Evolutionary conservation across 805 yeast species (phyloP), one percentile per base, ranked within the genome.

Genomic region (Wickerhamiella siamensis): DNA sequence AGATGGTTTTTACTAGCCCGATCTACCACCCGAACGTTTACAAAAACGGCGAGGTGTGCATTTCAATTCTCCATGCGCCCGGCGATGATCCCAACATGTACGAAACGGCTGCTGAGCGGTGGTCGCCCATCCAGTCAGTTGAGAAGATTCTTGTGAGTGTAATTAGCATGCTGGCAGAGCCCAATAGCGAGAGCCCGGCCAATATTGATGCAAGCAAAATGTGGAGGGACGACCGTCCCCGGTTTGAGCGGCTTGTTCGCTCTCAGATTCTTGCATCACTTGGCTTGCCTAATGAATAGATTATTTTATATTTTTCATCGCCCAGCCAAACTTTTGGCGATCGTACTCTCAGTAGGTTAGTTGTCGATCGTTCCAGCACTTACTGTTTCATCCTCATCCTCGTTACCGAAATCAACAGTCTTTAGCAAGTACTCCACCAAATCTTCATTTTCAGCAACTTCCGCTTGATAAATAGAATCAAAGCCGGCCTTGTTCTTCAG

Each of bases 81-180:
- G 98, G 98, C 9, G 94, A 87, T 52, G 98, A 91, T 60, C 97
- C 98, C 17, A 75, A 86, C 59, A 86, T 80, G 70, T 91, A 91
- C 62, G 98, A 91, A 60, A 63, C 83, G 24, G 94, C 97, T 0
- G 93, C 87, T 52, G 98, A 91, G 63, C 68, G 98, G 50, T 91
- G 98, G 98, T 82, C 94, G 5, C 98, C 98, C 0, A 87, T 91
- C 24, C 98, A 91, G 60, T 82, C 94, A 57, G 87, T 91, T n/a
- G 98, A 91, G 63, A 91, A 91, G 70, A 91, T 91, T 46, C 66
- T 91, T 47, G 63, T 91, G 45, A 80, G 94, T 60, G 97, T 91
- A 18, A 75, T 87, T 71, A 82, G 94, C 54, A 87, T 91, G 96
- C 69, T 91, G 46, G 94, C 96, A 4, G 67, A 91, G 61, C 97